A percentile compares a stretch with the other conserved stretches of the same genome.
These are phyloP conservation scores for Glycine tomentella DNA, from an alignment of 306 rosid species.

Conservation along the genomic window DNA sequence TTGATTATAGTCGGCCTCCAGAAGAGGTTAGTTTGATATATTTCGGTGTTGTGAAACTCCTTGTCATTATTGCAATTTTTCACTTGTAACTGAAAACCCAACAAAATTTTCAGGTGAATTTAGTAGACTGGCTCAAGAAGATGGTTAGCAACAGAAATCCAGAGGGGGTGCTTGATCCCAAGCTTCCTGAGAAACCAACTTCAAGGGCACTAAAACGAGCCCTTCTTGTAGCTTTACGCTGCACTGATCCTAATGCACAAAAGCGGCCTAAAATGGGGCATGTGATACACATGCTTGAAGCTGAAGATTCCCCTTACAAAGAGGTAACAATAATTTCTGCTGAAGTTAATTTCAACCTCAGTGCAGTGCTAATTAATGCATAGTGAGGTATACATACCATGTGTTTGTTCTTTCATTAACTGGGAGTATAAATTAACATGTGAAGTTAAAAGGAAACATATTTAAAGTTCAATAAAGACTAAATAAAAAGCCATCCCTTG, in stretches of 20 bases:
- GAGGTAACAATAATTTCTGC: constrained; percentile 60
- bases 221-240: constrained; percentile 88
- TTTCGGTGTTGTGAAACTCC: background rate
- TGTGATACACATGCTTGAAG: constrained; percentile 93
- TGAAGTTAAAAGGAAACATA: constrained; percentile 1
- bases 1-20: constrained; percentile 75
- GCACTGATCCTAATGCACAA: constrained; percentile 82
- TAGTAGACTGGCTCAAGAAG: constrained; percentile 92
- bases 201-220: constrained; percentile 81
- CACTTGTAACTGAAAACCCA: constrained; percentile 7
- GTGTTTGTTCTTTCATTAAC: constrained; percentile 21
- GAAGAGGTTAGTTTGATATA: constrained; percentile 73
- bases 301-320: constrained; percentile 78
- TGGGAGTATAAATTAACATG: background rate
- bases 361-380: constrained; percentile 1
- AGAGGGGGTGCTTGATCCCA: constrained; percentile 87
- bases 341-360: constrained; percentile 40
- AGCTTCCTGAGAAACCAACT: constrained; percentile 77
- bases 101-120: constrained; percentile 70
- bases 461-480: constrained; percentile 28
- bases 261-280: constrained; percentile 93
- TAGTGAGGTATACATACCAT: background rate
- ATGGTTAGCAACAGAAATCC: constrained; percentile 80
- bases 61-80: constrained; percentile 26
- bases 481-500: constrained; percentile 10